A percentile compares a stretch with the other conserved stretches of the same genome.
Evolutionary conservation across 108 stramenopile species (phyloP).

Genomic region (Nitzschia palea): DNA sequence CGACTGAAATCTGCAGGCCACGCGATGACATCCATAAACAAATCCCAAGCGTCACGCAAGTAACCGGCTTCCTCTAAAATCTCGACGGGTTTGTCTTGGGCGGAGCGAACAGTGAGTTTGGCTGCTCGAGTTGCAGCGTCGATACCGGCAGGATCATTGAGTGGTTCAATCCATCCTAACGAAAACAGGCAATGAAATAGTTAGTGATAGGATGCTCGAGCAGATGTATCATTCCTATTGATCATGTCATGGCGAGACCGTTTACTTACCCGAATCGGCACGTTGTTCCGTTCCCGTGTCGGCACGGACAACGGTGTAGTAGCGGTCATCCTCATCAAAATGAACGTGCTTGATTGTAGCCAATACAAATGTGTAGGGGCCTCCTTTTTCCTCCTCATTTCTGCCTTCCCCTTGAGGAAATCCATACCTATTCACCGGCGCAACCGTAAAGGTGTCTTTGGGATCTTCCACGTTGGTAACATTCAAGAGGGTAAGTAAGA

Average conservation of each 20-base stretch:
- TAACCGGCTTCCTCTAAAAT: conserved; percentile 8
- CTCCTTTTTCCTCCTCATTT: conserved; percentile 46
- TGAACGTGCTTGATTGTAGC: conserved; percentile 63
- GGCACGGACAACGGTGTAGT: conserved; percentile 68
- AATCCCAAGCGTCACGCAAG: conserved; percentile 9
- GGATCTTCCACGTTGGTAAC: conserved; percentile 37
- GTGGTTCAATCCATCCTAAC: conserved; percentile 48
- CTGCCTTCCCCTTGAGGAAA: conserved; percentile 62
- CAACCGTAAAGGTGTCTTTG: conserved; percentile 36
- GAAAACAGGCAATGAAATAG: neutral
- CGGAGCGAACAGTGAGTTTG: conserved; percentile 14
- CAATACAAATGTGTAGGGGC: conserved; percentile 68
- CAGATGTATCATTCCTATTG: too few species aligned
- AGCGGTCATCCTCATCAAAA: conserved; percentile 68
- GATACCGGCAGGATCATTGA: conserved; percentile 27
- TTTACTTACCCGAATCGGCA: conserved; percentile 50
- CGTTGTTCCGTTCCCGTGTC: conserved; percentile 63
- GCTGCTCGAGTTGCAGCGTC: conserved; percentile 38
- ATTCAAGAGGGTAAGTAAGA: conserved; percentile 48
- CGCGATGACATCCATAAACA: neutral
- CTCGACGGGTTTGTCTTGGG: conserved; percentile 18
- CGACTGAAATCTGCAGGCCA: conserved; percentile 15
- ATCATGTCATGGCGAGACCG: too few species aligned
- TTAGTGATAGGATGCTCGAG: neutral
- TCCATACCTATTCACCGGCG: conserved; percentile 55